Conservation (phyloP, 2,329 filamentous ascomycete species). For the Aspergillus sp. region DNA sequence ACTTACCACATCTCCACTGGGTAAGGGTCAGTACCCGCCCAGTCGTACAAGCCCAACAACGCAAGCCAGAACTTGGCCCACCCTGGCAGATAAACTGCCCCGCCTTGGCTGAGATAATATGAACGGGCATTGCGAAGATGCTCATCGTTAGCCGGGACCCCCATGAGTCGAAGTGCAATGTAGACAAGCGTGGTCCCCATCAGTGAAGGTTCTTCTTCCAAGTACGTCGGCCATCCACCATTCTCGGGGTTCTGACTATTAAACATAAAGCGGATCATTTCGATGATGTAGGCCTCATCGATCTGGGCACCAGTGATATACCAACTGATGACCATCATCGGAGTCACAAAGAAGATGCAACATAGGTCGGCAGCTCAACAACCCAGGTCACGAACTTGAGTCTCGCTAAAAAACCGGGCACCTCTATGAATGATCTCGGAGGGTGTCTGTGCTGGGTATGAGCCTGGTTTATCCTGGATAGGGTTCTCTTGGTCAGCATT, state of each 20-base stretch:
- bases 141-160: neutral
- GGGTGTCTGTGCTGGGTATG: no score
- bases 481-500: no score
- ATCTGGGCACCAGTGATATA: slow-evolving; percentile 9
- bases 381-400: slow-evolving; percentile 1
- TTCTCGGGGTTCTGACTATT: neutral
- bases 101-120: neutral
- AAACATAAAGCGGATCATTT: slow-evolving; percentile 5
- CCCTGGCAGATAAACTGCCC: no score
- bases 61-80: no score
- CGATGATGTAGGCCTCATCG: neutral
- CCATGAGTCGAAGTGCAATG: slow-evolving; percentile 9
- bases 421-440: neutral
- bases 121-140: neutral
- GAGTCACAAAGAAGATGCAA: slow-evolving; percentile 14
- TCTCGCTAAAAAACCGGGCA: neutral
- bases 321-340: slow-evolving; percentile 10
- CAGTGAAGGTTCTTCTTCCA: neutral
- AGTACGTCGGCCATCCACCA: slow-evolving; percentile 12
- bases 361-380: slow-evolving; percentile 14
- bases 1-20: no score
- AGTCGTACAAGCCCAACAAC: no score
- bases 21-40: no score
- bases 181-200: slow-evolving; percentile 12
- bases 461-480: no score